Base-by-base conservation (phyloP, 495 filamentous ascomycete species). In the Podospora tetraspora region DNA sequence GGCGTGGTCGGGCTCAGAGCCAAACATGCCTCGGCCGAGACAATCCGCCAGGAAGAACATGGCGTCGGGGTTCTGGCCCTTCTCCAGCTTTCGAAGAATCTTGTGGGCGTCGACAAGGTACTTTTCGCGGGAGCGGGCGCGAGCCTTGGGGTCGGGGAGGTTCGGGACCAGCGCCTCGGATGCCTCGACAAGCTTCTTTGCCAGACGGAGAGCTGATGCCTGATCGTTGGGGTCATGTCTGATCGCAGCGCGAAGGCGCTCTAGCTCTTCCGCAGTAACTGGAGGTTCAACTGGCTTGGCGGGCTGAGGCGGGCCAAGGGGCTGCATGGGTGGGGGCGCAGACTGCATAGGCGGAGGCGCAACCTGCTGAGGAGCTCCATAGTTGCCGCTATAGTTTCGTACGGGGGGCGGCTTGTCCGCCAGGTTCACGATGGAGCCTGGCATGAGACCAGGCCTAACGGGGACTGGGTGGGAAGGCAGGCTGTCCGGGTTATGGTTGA, bases 31-130 rank as follows among this genome's bases (percentile, higher is more conserved):
- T 65, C 91, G 87, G 22, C 93, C 95, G 63, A 94, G 88, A 77
- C 90, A 93, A 76, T 97, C 94, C 12, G 94, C 95, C 32, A 97
- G 80, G 74, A 91, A 96, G 80, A 99, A 99, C 84, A 94, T 94
- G 25, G 95, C 95, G 12, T 97, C 94, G 0, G 90, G 76, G 72
- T 92, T 84, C 74, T 79, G 78, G 32, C 78, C 80, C 52, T 83
- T 84, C 10, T 87, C 89, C 19, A 97, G 86, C 78, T 94, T 97
- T 79, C 96, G 96, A 59, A 97, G 79, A 57, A 93, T 89, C 78
- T 96, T 97, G 74, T 94, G 85, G 6, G 93, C 92, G 75, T 98
- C 95, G 69, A 89, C 80, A 7, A 91, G 81, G 74, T 92, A 98
- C 68, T 89, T 90, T 76, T 97, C 94, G 61, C 92, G 89, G 34